Percentiles rank a stretch among this genome's conserved stretches.
These are phyloP conservation scores for Coemansia sp. DNA, from an alignment of 192 early-diverging fungal species.

Conservation along the genomic window DNA sequence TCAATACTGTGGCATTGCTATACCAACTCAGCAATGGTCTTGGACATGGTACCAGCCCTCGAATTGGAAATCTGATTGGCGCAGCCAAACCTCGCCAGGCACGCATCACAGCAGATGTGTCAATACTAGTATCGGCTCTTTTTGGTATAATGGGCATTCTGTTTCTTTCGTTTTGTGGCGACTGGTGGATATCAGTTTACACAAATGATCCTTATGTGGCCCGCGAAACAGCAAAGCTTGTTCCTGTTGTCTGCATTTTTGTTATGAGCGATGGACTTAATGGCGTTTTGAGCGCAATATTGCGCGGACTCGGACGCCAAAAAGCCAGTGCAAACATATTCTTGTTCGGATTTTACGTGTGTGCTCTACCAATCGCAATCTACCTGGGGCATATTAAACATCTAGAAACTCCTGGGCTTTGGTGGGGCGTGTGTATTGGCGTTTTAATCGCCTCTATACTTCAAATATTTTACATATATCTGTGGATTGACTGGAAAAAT, in stretches of 20 bases:
- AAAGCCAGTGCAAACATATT: too few species aligned
- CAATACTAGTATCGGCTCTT: slow-evolving; percentile 55
- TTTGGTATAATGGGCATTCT: slow-evolving; percentile 53
- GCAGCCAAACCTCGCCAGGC: too few species aligned
- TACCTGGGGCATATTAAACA: slow-evolving; percentile 24
- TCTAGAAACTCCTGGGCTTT: background rate
- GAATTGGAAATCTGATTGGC: slow-evolving; percentile 71
- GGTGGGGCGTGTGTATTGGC: slow-evolving; percentile 10
- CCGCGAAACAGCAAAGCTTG: slow-evolving; percentile 4
- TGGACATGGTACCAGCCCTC: slow-evolving; percentile 67
- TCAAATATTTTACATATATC: slow-evolving; percentile 1
- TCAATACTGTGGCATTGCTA: slow-evolving; percentile 63
- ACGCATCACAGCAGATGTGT: slow-evolving; percentile 43
- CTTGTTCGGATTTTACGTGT: slow-evolving; percentile 39
- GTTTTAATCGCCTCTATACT: background rate
- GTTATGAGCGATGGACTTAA: slow-evolving; percentile 48
- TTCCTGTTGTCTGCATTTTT: slow-evolving; percentile 18
- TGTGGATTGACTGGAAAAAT: slow-evolving; percentile 2
- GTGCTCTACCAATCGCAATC: slow-evolving; percentile 44
- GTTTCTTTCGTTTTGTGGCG: slow-evolving; percentile 52
- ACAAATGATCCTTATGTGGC: slow-evolving; percentile 14
- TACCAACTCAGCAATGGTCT: slow-evolving; percentile 71
- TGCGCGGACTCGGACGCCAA: too few species aligned
- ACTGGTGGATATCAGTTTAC: slow-evolving; percentile 61
- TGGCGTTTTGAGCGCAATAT: slow-evolving; percentile 51